These are phyloP conservation scores for Penicillium sp. DNA, from an alignment of 2,329 filamentous ascomycete genomes.

Conservation along the genomic window DNA sequence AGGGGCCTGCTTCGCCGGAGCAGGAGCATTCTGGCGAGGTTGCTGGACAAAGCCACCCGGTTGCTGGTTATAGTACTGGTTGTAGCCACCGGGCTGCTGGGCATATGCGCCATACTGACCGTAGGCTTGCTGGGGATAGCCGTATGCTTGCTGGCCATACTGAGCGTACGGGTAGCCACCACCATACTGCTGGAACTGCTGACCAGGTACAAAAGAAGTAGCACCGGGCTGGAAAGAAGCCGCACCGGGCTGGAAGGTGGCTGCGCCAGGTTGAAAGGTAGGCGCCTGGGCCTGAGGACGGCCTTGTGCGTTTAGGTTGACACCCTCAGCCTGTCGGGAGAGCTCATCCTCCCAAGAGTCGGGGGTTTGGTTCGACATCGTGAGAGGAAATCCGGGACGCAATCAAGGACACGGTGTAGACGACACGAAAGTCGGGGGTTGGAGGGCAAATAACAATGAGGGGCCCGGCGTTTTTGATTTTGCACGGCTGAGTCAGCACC, in stretches of 20 bases:
- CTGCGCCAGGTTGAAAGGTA: conserved; percentile 63
- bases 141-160: conserved; percentile 32
- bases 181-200: conserved; percentile 61
- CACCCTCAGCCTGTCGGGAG: conserved; percentile 70
- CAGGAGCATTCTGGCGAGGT: conserved; percentile 48
- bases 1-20: conserved; percentile 38
- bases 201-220: conserved; percentile 68
- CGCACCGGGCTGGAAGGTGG: conserved; percentile 64
- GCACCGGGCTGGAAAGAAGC: conserved; percentile 71
- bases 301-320: conserved; percentile 64
- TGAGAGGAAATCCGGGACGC: conserved; percentile 29
- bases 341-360: conserved; percentile 96
- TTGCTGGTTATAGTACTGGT: conserved; percentile 51
- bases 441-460: conserved; percentile 25
- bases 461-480: conserved; percentile 27
- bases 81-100: conserved; percentile 63
- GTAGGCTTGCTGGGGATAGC: conserved; percentile 43
- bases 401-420: conserved; percentile 23
- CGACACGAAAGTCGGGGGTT: conserved; percentile 23
- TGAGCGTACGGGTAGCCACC: conserved; percentile 39
- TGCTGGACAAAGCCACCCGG: conserved; percentile 62
- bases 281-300: conserved; percentile 51
- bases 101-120: conserved; percentile 39
- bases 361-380: conserved; percentile 71
- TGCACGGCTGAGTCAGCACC: conserved; percentile 25